These are phyloP conservation scores for Populus hybrid DNA, from an alignment of 441 rosid genomes.

Conservation along the genomic window DNA sequence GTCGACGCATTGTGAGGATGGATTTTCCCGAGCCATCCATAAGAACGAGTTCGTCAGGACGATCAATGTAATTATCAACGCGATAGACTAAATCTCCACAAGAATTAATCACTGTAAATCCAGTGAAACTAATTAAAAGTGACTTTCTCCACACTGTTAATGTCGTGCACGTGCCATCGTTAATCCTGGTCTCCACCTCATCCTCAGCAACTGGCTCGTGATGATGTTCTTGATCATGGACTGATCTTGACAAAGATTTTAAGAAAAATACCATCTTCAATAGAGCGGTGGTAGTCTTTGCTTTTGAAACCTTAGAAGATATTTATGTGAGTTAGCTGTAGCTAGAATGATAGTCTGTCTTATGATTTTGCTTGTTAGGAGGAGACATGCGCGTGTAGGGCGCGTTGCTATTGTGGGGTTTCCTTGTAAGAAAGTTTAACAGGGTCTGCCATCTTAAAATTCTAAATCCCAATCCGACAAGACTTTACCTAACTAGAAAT, in stretches of 20 bases:
- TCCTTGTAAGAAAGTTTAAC: too few species aligned
- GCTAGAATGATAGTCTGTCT: not conserved
- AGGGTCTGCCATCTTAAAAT: not conserved
- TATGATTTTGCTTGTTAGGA: not conserved
- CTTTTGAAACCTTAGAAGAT: not conserved
- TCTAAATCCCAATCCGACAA: not conserved
- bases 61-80: slow-evolving; percentile 64
- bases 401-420: not conserved
- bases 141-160: slow-evolving; percentile 93
- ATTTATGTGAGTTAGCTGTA: not conserved
- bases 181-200: slow-evolving; percentile 6
- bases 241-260: slow-evolving; percentile 58
- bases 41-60: slow-evolving; percentile 51
- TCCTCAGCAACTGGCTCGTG: not conserved
- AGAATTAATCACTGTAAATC: slow-evolving; percentile 78
- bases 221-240: slow-evolving; percentile 43
- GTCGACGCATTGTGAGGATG: slow-evolving; percentile 51
- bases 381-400: slow-evolving; percentile 12
- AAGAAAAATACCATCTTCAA: slow-evolving; percentile 41
- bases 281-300: not conserved
- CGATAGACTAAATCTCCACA: slow-evolving; percentile 64
- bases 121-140: slow-evolving; percentile 57
- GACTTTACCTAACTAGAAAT: slow-evolving; percentile 30
- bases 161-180: slow-evolving; percentile 26
- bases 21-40: slow-evolving; percentile 76